Evolutionary conservation across 1,284 basidiomycete genomes (phyloP), one percentile per base, ranked within the genome.

Genomic region (Sanghuangporus sanghuang): DNA sequence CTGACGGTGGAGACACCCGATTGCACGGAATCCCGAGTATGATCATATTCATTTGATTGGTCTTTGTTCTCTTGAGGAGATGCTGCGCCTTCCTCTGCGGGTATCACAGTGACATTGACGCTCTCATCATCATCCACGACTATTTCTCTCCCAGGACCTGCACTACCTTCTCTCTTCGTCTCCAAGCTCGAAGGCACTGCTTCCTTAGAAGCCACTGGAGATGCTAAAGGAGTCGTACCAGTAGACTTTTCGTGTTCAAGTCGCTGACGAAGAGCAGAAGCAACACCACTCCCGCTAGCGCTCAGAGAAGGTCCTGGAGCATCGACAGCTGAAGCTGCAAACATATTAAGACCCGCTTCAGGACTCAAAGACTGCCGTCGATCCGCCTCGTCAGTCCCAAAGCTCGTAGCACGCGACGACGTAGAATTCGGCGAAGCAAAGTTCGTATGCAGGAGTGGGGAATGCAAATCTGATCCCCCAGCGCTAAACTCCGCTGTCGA

Each of bases 391-490:
- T 42, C 54, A 18, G 61, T 44, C 16, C 54, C 61, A 16, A 57
- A 57, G 59, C 63, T 59, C 42, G 62, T 58, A 16, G 38, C 53
- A 35, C 53, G 58, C n/a, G 62, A 60, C 11, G 61, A 64, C 5
- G 65, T 55, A 18, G 57, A 52, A 2, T 36, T 39, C 11, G 65
- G 62, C 32, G 65, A 63, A 23, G 57, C 39, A 49, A 66, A 64
- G 7, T 65, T 61, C 35, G 71, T 68, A 44, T 67, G 67, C 14
- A 70, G 64, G 2, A 68, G 57, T 9, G 70, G 68, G 11, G 68
- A 69, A 21, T 66, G 65, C 23, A 32, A 36, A 23, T 44, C 57
- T 7, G 62, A 63, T 16, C 27, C 23, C 9, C 16, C 18, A n/a
- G 21, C 14, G 16, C 32, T 38, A 21, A 32, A 59, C 7, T 57